Conservation (phyloP, 140 eudicot species). For the Oenanthe javanica region DNA sequence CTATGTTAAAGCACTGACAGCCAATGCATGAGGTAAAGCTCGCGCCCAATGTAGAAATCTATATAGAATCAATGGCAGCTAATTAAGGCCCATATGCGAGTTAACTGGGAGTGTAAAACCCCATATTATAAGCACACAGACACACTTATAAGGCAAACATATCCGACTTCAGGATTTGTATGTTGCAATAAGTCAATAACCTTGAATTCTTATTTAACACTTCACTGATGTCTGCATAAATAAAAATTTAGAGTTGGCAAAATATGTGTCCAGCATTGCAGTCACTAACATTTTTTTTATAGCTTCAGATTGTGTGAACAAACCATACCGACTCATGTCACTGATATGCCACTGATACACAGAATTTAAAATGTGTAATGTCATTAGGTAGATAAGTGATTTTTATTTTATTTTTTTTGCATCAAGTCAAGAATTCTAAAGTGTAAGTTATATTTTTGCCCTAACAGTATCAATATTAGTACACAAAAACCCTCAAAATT, state of each 20-base stretch:
- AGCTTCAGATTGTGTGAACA: background rate
- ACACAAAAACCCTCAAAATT: too few species aligned
- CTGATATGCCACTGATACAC: background rate
- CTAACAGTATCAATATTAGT: too few species aligned
- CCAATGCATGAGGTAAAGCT: background rate
- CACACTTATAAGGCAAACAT: background rate
- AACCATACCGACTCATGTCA: background rate
- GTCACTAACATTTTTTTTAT: background rate
- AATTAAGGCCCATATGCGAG: background rate
- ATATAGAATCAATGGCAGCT: background rate
- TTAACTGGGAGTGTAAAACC: background rate
- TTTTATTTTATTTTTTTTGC: background rate
- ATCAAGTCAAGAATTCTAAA: background rate
- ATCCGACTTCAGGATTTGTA: background rate
- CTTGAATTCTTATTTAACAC: background rate
- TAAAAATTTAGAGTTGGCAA: background rate
- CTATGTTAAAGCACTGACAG: background rate
- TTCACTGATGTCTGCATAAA: background rate
- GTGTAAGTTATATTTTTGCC: too few species aligned
- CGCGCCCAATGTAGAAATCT: background rate
- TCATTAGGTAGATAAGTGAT: background rate
- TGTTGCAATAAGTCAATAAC: background rate
- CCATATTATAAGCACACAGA: background rate
- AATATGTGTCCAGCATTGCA: background rate
- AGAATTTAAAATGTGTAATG: background rate